phyloP scores from a whole-genome alignment of 352 stramenopile species.

The Phytophthora syringae region DNA sequence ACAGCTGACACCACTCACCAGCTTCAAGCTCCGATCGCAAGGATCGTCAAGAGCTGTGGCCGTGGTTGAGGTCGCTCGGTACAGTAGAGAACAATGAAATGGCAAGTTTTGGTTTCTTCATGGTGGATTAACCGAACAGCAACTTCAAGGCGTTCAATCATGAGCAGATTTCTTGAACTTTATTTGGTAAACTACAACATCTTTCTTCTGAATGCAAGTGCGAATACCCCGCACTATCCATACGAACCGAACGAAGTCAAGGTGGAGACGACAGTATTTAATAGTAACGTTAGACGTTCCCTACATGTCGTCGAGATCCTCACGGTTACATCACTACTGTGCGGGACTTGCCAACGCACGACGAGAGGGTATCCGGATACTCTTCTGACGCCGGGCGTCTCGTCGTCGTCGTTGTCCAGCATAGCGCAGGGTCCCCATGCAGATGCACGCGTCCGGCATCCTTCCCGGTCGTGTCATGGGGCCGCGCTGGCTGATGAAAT shows the following conservation, averaged over 20 bases:
- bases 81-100: slow-evolving; percentile 33
- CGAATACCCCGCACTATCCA: too few relatives aligned
- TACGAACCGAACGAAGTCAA: too few relatives aligned
- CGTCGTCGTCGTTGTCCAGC: slow-evolving; percentile 14
- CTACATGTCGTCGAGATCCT: too few relatives aligned
- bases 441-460: neutral
- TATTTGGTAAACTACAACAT: too few relatives aligned
- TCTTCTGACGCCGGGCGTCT: slow-evolving; percentile 17
- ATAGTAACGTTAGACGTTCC: too few relatives aligned
- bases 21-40: slow-evolving; percentile 4
- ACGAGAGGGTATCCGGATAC: too few relatives aligned
- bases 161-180: too few relatives aligned
- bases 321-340: slow-evolving; percentile 26
- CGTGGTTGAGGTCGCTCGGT: slow-evolving; percentile 19
- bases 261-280: too few relatives aligned
- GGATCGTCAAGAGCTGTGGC: slow-evolving; percentile 7
- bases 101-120: slow-evolving; percentile 13
- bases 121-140: slow-evolving; percentile 7
- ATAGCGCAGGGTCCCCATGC: neutral
- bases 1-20: slow-evolving; percentile 8
- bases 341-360: slow-evolving; percentile 9
- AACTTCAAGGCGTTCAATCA: slow-evolving; percentile 26
- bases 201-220: too few relatives aligned
- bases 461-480: slow-evolving; percentile 26
- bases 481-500: slow-evolving; percentile 18